Evolutionary conservation across 352 stramenopile species (phyloP), one percentile per base, ranked within the genome.

Genomic region (Phytophthora constricta): DNA sequence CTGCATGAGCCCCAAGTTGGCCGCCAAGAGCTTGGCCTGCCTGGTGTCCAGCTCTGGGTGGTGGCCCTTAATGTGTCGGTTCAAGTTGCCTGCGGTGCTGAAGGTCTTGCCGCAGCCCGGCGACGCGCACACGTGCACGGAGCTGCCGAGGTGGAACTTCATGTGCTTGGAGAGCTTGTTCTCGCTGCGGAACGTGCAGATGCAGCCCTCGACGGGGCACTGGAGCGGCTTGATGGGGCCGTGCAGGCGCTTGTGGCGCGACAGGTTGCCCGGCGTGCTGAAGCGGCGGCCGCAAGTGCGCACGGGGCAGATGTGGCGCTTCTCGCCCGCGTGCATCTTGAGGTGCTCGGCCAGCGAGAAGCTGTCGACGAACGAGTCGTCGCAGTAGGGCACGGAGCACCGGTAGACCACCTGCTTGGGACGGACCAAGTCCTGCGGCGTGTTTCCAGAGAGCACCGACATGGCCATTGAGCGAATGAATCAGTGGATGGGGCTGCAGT

Each of bases 111-210:
- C 76, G 43, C 80, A 89, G 9, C 51, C 74, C 0, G 62, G 65
- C 14, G 73, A 74, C 45, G 58, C 43, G 19, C 77, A 86, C 17
- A 86, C 65, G 53, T 86, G 71, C 48, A 80, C 77, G n/a, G 72
- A 47, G 55, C 70, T 80, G 26, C 80, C 77, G 26, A 84, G 58
- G 62, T 89, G 80, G 55, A 83, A 86, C 61, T 87, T 82, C 76
- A 87, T 84, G 74, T 89, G 80, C 60, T 83, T 83, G 54, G 76
- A 80, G 11, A 89, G 76, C 50, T 87, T 87, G 67, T 82, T 77
- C 54, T 86, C 76, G 50, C 67, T 87, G 51, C 66, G 69, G 52
- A 89, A 89, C 13, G 68, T 74, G 53, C 80, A 86, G 56, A 73
- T 80, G 58, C 80, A 89, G 48, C 68, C 68, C 0, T 53, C 52